Evolutionary conservation across 75 land plant genomes (phyloP).

Genomic region (Chamaecyparis obtusa): DNA sequence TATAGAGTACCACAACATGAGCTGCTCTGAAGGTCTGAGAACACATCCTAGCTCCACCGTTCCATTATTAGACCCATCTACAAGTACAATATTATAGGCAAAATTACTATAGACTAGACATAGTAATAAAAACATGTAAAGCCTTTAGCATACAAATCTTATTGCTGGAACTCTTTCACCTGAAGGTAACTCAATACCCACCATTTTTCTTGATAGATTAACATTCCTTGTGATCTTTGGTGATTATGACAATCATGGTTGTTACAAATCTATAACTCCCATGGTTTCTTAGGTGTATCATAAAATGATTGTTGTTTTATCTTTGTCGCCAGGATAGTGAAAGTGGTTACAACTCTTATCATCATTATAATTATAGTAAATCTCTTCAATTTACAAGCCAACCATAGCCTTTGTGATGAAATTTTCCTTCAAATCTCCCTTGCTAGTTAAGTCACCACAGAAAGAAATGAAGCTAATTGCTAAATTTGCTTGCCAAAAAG

Average conservation of each 20-base stretch:
- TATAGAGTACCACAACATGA: not conserved
- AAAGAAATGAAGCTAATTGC: no score
- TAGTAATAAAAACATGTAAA: not conserved
- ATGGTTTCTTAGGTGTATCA: not conserved
- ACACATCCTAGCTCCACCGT: conserved; percentile 7
- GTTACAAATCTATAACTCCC: not conserved
- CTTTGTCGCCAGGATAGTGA: not conserved
- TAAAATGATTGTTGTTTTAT: not conserved
- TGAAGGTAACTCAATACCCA: not conserved
- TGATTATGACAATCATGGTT: not conserved
- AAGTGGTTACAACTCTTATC: no score
- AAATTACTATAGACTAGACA: not conserved
- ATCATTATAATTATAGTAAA: not conserved
- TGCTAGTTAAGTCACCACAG: no score
- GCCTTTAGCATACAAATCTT: not conserved
- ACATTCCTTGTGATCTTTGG: not conserved
- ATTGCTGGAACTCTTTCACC: not conserved
- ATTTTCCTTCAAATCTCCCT: no score
- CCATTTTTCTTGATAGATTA: not conserved
- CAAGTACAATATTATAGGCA: not conserved
- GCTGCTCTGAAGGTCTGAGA: conserved; percentile 5
- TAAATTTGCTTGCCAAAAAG: no score
- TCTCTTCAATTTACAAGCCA: no score
- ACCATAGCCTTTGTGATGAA: no score
- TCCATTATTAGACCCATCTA: not conserved